A percentile compares a stretch with the other conserved stretches of the same genome.
These are phyloP conservation scores for Deinandra increscens DNA, from an alignment of 129 eudicot species.

Conservation along the genomic window DNA sequence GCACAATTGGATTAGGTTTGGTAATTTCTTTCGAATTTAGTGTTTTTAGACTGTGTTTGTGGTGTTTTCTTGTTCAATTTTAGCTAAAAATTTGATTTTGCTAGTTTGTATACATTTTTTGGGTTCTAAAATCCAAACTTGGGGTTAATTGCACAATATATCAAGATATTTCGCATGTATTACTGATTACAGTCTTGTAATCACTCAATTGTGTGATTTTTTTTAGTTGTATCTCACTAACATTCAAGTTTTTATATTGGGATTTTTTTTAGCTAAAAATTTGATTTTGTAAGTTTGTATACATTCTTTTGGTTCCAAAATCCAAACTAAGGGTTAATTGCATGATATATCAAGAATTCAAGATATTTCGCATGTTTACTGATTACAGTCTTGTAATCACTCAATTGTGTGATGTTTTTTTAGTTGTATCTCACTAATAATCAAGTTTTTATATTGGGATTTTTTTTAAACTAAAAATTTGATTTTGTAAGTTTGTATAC, in stretches of 20 bases:
- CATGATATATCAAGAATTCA: background rate
- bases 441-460: no score
- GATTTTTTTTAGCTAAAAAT: no score
- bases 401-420: background rate
- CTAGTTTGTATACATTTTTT: background rate
- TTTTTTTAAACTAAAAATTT: no score
- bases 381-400: background rate
- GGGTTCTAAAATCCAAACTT: background rate
- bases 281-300: background rate
- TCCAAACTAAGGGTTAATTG: background rate
- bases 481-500: background rate
- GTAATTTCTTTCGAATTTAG: background rate
- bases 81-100: background rate
- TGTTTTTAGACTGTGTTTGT: no score
- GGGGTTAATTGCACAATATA: background rate
- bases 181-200: background rate
- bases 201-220: slow-evolving; percentile 2
- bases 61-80: no score
- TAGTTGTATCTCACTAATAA: background rate
- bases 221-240: background rate
- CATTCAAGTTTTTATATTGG: no score
- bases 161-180: background rate
- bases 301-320: background rate
- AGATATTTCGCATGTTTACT: background rate
- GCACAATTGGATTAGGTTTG: no score